Percentiles rank a stretch among this genome's conserved stretches.
Evolutionary conservation across 2,329 filamentous ascomycete genomes (phyloP).

Genomic region (Didymella keratinophila): DNA sequence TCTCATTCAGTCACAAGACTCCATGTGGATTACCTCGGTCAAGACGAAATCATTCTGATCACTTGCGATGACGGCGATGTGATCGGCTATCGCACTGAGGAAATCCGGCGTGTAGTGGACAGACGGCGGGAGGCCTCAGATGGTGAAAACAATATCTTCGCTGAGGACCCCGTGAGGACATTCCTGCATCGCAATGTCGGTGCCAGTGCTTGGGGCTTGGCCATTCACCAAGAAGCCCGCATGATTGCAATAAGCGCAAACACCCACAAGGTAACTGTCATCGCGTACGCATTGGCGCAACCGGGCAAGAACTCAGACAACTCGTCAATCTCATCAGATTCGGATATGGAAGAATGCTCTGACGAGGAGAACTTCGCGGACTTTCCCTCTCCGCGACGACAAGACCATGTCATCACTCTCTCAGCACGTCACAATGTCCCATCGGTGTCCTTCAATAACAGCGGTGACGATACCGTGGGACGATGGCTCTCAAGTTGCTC

Average conservation of each 20-base stretch:
- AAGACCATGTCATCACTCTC: slow-evolving; percentile 35
- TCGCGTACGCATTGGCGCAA: slow-evolving; percentile 63
- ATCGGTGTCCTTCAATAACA: slow-evolving; percentile 66
- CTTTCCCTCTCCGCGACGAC: slow-evolving; percentile 38
- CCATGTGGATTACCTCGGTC: slow-evolving; percentile 55
- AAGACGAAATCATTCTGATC: slow-evolving; percentile 59
- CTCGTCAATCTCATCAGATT: slow-evolving; percentile 3
- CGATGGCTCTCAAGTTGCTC: slow-evolving; percentile 66
- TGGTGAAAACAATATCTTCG: slow-evolving; percentile 5
- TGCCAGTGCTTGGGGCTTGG: slow-evolving; percentile 85
- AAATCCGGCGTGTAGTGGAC: slow-evolving; percentile 38
- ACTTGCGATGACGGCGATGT: slow-evolving; percentile 66
- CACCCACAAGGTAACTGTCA: slow-evolving; percentile 64
- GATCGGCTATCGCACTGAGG: slow-evolving; percentile 50
- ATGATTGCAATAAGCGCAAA: slow-evolving; percentile 89
- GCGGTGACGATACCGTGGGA: slow-evolving; percentile 61
- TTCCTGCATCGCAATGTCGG: slow-evolving; percentile 82
- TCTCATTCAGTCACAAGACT: slow-evolving; percentile 57
- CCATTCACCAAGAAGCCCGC: slow-evolving; percentile 80
- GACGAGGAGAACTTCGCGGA: slow-evolving; percentile 22
- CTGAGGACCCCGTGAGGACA: slow-evolving; percentile 56
- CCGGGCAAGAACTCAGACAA: background rate
- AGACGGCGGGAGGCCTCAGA: slow-evolving; percentile 3
- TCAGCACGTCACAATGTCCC: slow-evolving; percentile 60
- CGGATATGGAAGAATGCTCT: background rate